A percentile compares a stretch with the other conserved stretches of the same genome.
phyloP scores from a whole-genome alignment of 345 rosid genomes.

The Angophora floribunda region DNA sequence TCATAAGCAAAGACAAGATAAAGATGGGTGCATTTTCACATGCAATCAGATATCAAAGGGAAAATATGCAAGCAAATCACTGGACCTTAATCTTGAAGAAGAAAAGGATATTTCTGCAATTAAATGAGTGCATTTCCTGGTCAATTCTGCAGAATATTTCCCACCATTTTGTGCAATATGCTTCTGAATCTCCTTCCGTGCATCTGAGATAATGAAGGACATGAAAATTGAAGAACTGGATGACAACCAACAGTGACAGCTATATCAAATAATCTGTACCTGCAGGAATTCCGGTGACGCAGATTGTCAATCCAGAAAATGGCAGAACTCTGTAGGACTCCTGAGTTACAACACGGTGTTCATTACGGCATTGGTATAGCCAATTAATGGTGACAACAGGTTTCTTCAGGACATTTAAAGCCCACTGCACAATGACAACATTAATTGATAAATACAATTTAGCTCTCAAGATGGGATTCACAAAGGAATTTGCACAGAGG shows the following conservation, averaged over 20 bases:
- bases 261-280: conserved; percentile 20
- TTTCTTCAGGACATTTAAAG: conserved; percentile 68
- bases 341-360: conserved; percentile 93
- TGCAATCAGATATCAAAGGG: neutral
- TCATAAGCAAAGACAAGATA: neutral
- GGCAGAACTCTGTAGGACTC: conserved; percentile 87
- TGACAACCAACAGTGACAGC: neutral
- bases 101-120: conserved; percentile 84
- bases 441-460: neutral
- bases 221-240: neutral
- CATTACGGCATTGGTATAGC: conserved; percentile 83
- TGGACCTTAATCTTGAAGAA: neutral
- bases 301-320: conserved; percentile 73
- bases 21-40: neutral
- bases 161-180: conserved; percentile 65
- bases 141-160: conserved; percentile 72
- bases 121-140: conserved; percentile 84
- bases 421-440: conserved; percentile 58
- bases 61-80: neutral
- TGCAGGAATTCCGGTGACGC: conserved; percentile 69
- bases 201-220: conserved; percentile 36
- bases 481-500: neutral
- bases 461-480: neutral
- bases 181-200: conserved; percentile 72
- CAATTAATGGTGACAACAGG: conserved; percentile 70